Evolutionary conservation across 2,329 filamentous ascomycete genomes (phyloP), one percentile per base, ranked within the genome.

Genomic region (Didymella lethalis): DNA sequence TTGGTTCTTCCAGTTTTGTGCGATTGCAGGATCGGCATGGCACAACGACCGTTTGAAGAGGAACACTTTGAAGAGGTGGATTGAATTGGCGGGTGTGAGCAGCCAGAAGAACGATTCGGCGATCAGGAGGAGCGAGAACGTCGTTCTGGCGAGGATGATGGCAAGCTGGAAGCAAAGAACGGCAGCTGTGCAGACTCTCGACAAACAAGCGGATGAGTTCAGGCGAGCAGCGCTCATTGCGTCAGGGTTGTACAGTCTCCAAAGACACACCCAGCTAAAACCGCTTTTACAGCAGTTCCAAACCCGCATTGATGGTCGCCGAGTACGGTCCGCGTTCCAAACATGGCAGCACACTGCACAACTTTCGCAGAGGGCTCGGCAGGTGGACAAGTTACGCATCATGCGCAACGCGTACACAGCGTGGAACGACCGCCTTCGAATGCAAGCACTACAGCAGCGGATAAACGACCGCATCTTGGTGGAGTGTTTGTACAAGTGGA

Each of bases 401-500:
- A 67, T 87, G 48, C 82, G 81, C 48, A 86, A 86, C 69, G 79
- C 84, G 3, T 87, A 84, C 79, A 87, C 82, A 1, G 77, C 78
- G 11, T 90, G 87, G 88, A 89, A 88, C 62, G 85, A 89, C 65
- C 77, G 78, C 16, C 78, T 88, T 16, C 84, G 87, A 18, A 82
- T 80, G 61, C 79, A 82, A 64, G 81, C 82, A 16, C 73, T 89
- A 2, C 76, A 75, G 48, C 76, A 80, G 20, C 82, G 81, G 14
- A 84, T 88, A 47, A 80, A 88, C 62, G 82, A 85, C 62, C 82
- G 86, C 3, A 64, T 88, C 40, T 76, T 85, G 41, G 75, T 84
- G 29, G 82, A 88, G 66, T 74, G 79, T 7, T 77, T 89, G 61
- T 88, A 87, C 71, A 86, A 81, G 71, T 89, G 86, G 86, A 80